These are phyloP conservation scores for Aureobasidium subglaciale DNA, from an alignment of 2,329 filamentous ascomycete genomes.

Conservation along the genomic window DNA sequence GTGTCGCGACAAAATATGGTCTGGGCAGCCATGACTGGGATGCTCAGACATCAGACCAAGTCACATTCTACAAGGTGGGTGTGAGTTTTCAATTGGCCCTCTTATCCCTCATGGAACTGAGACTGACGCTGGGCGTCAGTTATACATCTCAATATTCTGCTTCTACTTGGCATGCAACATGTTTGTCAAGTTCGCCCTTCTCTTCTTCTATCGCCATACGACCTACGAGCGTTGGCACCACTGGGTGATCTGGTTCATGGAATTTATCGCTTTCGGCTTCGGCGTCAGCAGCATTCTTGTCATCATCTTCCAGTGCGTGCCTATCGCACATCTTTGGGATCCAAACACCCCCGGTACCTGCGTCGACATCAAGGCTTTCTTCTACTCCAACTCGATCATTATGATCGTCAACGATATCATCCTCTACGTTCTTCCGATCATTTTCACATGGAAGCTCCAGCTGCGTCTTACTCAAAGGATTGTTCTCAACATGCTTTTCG, in stretches of 20 bases:
- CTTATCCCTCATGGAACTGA: not conserved
- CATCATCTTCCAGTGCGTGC: slow-evolving; percentile 31
- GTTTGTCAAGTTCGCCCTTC: slow-evolving; percentile 34
- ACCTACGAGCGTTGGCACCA: slow-evolving; percentile 23
- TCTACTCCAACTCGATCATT: slow-evolving; percentile 27
- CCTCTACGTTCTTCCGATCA: slow-evolving; percentile 33
- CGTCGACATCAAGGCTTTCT: slow-evolving; percentile 30
- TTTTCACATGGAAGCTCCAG: slow-evolving; percentile 32
- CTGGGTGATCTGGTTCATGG: slow-evolving; percentile 29
- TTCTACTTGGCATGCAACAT: slow-evolving; percentile 37
- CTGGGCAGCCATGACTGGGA: slow-evolving; percentile 16
- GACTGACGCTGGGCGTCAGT: slow-evolving; percentile 15
- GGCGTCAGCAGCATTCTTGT: slow-evolving; percentile 29
- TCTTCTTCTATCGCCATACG: slow-evolving; percentile 35
- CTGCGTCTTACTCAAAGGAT: slow-evolving; percentile 27
- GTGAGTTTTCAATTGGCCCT: slow-evolving; percentile 6
- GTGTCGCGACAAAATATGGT: slow-evolving; percentile 17
- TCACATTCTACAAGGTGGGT: slow-evolving; percentile 18
- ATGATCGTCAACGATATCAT: slow-evolving; percentile 34
- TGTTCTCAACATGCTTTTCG: slow-evolving; percentile 30
- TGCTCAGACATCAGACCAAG: not conserved
- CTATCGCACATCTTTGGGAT: slow-evolving; percentile 30
- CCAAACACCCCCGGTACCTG: slow-evolving; percentile 25
- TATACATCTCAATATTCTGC: slow-evolving; percentile 24
- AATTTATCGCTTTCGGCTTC: slow-evolving; percentile 30